phyloP scores from a whole-genome alignment of 805 yeast species.

The Ogataea trehalophila region DNA sequence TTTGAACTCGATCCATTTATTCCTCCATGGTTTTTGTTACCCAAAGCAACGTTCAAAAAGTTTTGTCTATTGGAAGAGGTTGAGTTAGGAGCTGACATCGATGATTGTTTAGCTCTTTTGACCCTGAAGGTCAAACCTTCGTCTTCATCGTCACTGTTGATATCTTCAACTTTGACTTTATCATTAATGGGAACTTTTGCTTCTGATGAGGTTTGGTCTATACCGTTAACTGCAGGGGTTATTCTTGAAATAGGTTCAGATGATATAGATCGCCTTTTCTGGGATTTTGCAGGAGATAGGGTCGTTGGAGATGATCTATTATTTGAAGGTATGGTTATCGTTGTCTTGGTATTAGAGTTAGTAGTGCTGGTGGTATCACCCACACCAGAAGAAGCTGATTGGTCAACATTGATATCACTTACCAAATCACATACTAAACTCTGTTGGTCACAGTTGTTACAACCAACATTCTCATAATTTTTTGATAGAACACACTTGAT shows the following conservation, averaged over 20 bases:
- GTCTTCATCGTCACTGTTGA: slow-evolving; percentile 1
- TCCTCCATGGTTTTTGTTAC: background rate
- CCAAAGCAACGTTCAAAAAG: slow-evolving; percentile 1
- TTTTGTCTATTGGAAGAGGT: background rate
- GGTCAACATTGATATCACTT: background rate
- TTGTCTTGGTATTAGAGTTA: no score
- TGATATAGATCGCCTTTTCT: no score
- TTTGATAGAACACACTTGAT: slow-evolving; percentile 12
- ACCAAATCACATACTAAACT: slow-evolving; percentile 3
- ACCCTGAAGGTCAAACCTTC: slow-evolving; percentile 3
- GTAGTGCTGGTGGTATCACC: no score
- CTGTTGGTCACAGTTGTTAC: slow-evolving; percentile 8
- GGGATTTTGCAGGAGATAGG: background rate
- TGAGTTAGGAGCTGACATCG: background rate
- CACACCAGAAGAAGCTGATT: no score
- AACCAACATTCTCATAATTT: slow-evolving; percentile 13
- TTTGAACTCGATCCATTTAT: no score
- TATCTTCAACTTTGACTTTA: background rate
- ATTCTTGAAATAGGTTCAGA: no score
- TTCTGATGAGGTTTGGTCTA: background rate
- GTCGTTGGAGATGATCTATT: background rate
- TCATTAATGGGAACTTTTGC: background rate
- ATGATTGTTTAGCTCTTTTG: background rate
- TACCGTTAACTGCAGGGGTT: no score
- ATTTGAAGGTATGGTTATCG: background rate